phyloP scores from a whole-genome alignment of 225 moss, liverwort and hornwort species.

The Pseudoscleropodium purum region DNA sequence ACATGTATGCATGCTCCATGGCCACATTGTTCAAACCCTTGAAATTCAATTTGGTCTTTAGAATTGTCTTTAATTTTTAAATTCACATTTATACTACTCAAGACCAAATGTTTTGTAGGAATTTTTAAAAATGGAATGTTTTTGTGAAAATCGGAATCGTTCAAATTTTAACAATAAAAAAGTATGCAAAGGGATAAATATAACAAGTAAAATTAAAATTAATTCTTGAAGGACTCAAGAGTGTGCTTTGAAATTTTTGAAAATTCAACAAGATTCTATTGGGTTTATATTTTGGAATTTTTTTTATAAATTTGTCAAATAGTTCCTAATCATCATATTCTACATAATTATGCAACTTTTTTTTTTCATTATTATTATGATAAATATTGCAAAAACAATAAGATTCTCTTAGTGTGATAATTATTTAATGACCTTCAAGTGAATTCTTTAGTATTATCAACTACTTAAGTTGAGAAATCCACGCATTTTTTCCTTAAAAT shows the following conservation, averaged over 20 bases:
- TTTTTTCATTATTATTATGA: background rate
- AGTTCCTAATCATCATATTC: background rate
- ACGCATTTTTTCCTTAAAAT: too few species aligned
- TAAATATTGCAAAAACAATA: background rate
- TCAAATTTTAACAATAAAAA: background rate
- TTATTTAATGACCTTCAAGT: too few species aligned
- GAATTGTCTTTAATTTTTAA: background rate
- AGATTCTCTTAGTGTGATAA: background rate
- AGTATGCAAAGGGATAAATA: too few species aligned
- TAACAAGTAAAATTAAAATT: too few species aligned
- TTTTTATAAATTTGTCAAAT: background rate
- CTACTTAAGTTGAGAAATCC: too few species aligned
- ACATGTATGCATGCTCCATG: too few species aligned
- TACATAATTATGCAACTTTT: too few species aligned
- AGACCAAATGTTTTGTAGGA: background rate
- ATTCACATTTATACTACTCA: rapidly evolving
- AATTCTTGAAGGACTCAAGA: too few species aligned
- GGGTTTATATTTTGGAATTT: background rate
- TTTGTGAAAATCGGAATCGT: background rate
- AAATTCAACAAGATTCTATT: too few species aligned
- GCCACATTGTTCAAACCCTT: background rate
- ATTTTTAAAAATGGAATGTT: too few species aligned
- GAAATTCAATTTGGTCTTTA: background rate
- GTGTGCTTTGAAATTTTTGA: too few species aligned
- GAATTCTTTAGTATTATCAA: too few species aligned